A percentile compares a stretch with the other conserved stretches of the same genome.
Conservation (phyloP, 2,329 filamentous ascomycete species). For the Aureobasidium sp. region DNA sequence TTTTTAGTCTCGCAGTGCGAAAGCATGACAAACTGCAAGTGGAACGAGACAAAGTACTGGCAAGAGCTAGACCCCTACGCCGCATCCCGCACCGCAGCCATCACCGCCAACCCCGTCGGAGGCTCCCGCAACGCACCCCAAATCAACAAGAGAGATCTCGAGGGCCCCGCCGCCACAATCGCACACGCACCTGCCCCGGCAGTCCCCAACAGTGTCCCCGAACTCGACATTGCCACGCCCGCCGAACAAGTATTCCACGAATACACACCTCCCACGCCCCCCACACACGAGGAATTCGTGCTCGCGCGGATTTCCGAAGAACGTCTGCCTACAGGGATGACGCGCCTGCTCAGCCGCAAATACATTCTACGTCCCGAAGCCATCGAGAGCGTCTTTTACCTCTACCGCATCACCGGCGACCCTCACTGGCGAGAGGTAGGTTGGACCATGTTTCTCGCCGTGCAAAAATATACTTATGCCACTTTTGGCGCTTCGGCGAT, state of each 20-base stretch:
- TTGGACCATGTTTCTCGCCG: constrained; percentile 76
- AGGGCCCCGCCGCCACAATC: not conserved
- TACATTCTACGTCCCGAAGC: constrained; percentile 60
- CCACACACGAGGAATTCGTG: constrained; percentile 27
- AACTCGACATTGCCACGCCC: not conserved
- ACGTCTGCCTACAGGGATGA: constrained; percentile 36
- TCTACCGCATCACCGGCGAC: constrained; percentile 85
- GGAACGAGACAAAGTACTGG: constrained; percentile 39
- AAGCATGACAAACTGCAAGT: constrained; percentile 33
- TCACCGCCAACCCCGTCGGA: not conserved
- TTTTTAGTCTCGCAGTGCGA: constrained; percentile 40
- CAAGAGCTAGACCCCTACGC: constrained; percentile 32
- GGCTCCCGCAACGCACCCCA: not conserved
- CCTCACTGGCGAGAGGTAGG: constrained; percentile 68
- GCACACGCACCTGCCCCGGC: not conserved
- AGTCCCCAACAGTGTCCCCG: not conserved
- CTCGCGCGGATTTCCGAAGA: constrained; percentile 32
- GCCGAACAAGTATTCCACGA: not conserved
- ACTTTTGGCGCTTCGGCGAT: constrained; percentile 65
- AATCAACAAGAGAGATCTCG: not conserved
- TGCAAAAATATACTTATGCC: constrained; percentile 60
- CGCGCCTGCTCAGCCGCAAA: constrained; percentile 30
- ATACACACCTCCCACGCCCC: constrained; percentile 24
- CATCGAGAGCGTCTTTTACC: constrained; percentile 81
- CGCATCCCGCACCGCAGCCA: not conserved